Evolutionary conservation across 768 basidiomycete genomes (phyloP), one percentile per base, ranked within the genome.

Genomic region (Termitomyces sp.): DNA sequence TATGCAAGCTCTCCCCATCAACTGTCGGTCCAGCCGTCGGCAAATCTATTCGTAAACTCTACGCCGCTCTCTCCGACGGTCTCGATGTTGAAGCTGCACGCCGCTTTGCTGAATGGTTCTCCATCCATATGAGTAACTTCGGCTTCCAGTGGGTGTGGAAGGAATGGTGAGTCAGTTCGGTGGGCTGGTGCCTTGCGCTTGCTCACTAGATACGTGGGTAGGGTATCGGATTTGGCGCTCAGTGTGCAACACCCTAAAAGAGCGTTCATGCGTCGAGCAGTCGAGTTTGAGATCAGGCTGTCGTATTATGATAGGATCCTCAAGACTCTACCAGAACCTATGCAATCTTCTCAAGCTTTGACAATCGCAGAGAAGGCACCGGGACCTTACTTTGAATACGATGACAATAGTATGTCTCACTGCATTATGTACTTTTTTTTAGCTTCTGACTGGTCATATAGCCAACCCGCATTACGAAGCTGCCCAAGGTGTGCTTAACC

Each of bases 131-230:
- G 86, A 95, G 92, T 62, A 99, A 99, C 72, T 99, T 98, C 69
- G 88, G 87, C 25, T 99, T 98, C 73, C 86, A 88, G 64, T 98
- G 97, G 97, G 93, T 97, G 14, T 99, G 97, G 97, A 95, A 93
- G 66, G 97, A 98, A 79, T 99, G 97, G 96, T 94, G 51, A 44
- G 85, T 72, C 11, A 11, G 16, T 12, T 21, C 1, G 28, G 3
- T 30, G 44, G 8, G 19, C 8, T 8, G 11, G 14, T 8, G 16
- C 17, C 9, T 37, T 45, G 30, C 30, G 10, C 11, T 7, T 30
- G 19, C 27, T 32, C 37, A 44, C 25, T 60, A 17, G 40, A 9
- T 40, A 35, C 19, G 61, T 23, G 21, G 23, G 6, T 52, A 98
- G 96, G 96, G 75, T 93, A 14, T 86, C 89, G 2, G 97, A 98